Percentiles rank a stretch among this genome's conserved stretches.
Evolutionary conservation across 306 rosid species (phyloP).

Genomic region (Pterocarpus macrocarpus): DNA sequence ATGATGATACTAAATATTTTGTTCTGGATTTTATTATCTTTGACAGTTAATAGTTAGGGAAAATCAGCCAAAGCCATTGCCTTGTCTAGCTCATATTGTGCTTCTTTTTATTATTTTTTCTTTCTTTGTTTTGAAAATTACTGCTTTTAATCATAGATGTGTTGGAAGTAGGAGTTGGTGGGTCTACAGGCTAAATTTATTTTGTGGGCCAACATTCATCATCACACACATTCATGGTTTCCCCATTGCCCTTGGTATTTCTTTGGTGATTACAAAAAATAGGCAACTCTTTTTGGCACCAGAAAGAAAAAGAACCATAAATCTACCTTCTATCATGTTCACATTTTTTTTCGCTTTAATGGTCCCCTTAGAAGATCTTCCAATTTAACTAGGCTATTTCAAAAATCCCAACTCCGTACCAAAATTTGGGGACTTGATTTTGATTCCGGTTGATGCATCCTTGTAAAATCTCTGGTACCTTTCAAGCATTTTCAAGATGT

Average conservation of each 20-base stretch:
- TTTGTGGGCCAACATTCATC: constrained; percentile 57
- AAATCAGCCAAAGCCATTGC: neutral
- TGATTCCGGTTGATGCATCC: neutral
- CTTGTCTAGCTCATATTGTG: constrained; percentile 8
- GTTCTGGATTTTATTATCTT: neutral
- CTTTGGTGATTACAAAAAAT: neutral
- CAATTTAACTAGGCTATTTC: neutral
- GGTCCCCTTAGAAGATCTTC: neutral
- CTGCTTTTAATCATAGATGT: constrained; percentile 54
- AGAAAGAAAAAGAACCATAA: neutral
- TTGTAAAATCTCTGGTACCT: neutral
- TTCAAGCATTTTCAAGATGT: constrained; percentile 34
- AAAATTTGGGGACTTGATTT: neutral
- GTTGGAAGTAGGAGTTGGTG: constrained; percentile 58
- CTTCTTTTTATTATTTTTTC: neutral
- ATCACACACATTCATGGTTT: constrained; percentile 35
- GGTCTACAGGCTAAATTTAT: constrained; percentile 50
- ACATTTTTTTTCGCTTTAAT: neutral
- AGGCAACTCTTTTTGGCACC: neutral
- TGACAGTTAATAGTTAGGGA: neutral
- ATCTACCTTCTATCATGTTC: neutral
- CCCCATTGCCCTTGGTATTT: neutral
- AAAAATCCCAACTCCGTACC: neutral
- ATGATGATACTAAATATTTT: constrained; percentile 1
- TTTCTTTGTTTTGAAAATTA: neutral